Evolutionary conservation across 2,329 filamentous ascomycete species (phyloP).

Genomic region (Epichloe hybrida): DNA sequence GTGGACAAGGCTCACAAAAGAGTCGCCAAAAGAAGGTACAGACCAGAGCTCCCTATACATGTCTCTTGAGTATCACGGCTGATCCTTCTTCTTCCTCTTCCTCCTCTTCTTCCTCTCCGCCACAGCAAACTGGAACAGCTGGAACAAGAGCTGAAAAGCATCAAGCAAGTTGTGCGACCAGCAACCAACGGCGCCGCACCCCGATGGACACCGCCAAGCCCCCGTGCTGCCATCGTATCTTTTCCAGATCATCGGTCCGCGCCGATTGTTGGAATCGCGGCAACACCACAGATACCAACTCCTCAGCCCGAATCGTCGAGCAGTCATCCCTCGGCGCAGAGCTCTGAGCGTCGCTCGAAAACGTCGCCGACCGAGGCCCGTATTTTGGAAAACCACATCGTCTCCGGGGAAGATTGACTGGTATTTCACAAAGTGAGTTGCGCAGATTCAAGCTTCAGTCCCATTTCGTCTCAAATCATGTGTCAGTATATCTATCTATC

Average conservation of each 20-base stretch:
- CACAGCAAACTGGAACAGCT: constrained; percentile 40
- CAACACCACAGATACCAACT: constrained; percentile 9
- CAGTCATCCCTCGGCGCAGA: constrained; percentile 3
- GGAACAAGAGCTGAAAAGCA: constrained; percentile 39
- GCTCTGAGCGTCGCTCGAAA: constrained; percentile 11
- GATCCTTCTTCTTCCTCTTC: no score
- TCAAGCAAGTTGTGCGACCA: constrained; percentile 36
- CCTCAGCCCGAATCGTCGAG: constrained; percentile 14
- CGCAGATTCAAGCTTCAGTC: neutral
- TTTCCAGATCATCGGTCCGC: constrained; percentile 10
- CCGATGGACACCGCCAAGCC: constrained; percentile 14
- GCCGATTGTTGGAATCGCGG: constrained; percentile 5
- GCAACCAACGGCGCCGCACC: constrained; percentile 9
- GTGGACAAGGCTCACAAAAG: constrained; percentile 35
- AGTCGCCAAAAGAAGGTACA: constrained; percentile 30
- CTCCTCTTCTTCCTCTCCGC: neutral
- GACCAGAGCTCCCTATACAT: neutral
- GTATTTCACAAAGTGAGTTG: constrained; percentile 37
- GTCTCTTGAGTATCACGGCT: no score
- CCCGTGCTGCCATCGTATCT: constrained; percentile 13
- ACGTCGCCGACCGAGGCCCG: constrained; percentile 24
- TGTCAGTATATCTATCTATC: neutral
- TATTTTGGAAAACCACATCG: constrained; percentile 31
- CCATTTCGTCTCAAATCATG: neutral
- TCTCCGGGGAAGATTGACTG: constrained; percentile 41